These are phyloP conservation scores for Kockovaella imperatae DNA, from an alignment of 768 basidiomycete species.

Conservation along the genomic window DNA sequence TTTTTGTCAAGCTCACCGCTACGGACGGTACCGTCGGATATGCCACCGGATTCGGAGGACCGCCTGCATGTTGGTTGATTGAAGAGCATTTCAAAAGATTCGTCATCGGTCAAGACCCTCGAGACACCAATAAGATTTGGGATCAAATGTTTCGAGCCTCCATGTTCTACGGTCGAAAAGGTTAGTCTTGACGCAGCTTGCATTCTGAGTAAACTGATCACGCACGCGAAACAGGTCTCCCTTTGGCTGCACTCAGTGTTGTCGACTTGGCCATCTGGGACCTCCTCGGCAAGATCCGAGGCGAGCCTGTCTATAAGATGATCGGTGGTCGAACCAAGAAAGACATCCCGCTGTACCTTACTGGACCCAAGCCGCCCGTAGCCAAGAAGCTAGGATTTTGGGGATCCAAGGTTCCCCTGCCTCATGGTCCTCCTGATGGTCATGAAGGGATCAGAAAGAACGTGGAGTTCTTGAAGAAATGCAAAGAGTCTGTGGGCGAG, in stretches of 20 bases:
- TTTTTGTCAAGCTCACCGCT: constrained; percentile 47
- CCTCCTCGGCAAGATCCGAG: constrained; percentile 46
- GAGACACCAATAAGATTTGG: constrained; percentile 47
- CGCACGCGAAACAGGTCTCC: constrained; percentile 26
- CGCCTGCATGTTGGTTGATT: constrained; percentile 46
- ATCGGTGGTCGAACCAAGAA: constrained; percentile 47
- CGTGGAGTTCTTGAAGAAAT: constrained; percentile 42
- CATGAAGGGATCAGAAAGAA: constrained; percentile 45
- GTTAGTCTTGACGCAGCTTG: constrained; percentile 8
- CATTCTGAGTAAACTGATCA: not conserved
- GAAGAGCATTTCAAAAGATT: constrained; percentile 47
- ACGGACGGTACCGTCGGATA: constrained; percentile 46
- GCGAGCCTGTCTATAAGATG: constrained; percentile 48
- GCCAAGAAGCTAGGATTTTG: constrained; percentile 46
- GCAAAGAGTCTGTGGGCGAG: constrained; percentile 41
- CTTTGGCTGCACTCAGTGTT: constrained; percentile 45
- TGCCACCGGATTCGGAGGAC: constrained; percentile 46
- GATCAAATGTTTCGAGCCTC: constrained; percentile 45
- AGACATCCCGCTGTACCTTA: constrained; percentile 46
- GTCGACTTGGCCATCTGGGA: constrained; percentile 48
- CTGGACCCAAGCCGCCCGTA: constrained; percentile 42
- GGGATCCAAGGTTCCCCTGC: constrained; percentile 46
- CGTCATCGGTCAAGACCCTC: constrained; percentile 45
- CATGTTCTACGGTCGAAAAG: constrained; percentile 47
- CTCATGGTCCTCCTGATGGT: constrained; percentile 44